Base-by-base conservation (phyloP, 495 filamentous ascomycete species). In the Jackrogersella minutella region DNA sequence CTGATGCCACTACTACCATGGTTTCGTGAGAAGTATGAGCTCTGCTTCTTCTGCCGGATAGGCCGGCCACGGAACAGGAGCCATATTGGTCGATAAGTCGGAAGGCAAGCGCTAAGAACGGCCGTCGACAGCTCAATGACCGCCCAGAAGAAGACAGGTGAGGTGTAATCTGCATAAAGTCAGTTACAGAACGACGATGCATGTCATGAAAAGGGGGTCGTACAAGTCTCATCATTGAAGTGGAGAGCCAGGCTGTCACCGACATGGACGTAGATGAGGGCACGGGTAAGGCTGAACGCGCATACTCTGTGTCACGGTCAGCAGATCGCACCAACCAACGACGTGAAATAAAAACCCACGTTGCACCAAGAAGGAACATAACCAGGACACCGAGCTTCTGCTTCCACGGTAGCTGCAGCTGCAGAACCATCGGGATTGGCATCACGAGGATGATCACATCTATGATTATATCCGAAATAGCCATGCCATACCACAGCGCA, bases 331-430 rank as follows among this genome's bases (percentile, higher is more conserved):
- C 7, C n/a, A 49, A 21, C 30, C 16, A 34, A 14, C 10, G 30
- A 46, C n/a, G 21, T 31, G 53, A 16, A 39, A 62, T n/a, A 44
- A 31, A 9, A 61, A 74, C 78, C 62, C 70, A 82, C 82, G 80
- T 82, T 67, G 70, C 73, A 47, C 82, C 82, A 0, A 84, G 71
- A 0, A 79, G 73, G 58, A 85, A 85, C 36, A 85, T 69, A 10
- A 57, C 76, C 65, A 79, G 78, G n/a, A 85, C 58, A 5, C 78
- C 80, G 11, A 83, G 14, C 59, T 78, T 81, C 47, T 83, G 80
- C 41, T 73, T 75, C 21, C 26, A 57, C 0, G 80, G 80, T 13
- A 84, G 59, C 52, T 84, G 79, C 3, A 85, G 66, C 4, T 74
- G 75, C 40, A 66, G 70, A 19, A 85, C 74, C 14, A 82, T 75